These are phyloP conservation scores for Nephelium lappaceum DNA, from an alignment of 345 rosid species.

Conservation along the genomic window DNA sequence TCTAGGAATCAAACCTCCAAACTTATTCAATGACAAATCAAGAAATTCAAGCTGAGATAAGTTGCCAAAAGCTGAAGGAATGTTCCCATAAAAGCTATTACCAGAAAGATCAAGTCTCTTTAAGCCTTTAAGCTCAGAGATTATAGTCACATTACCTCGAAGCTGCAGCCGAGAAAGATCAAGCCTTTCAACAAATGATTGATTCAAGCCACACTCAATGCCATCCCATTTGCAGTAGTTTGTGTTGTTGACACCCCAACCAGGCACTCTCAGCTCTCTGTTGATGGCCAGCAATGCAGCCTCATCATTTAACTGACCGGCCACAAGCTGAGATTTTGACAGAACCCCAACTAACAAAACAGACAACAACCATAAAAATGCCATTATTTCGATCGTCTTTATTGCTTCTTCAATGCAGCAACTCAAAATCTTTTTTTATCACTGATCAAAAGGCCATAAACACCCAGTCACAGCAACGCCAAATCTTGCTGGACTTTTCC, in stretches of 20 bases:
- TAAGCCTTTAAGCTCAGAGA: slow-evolving; percentile 72
- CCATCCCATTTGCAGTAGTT: slow-evolving; percentile 82
- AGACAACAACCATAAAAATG: slow-evolving; percentile 36
- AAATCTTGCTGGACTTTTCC: slow-evolving; percentile 20
- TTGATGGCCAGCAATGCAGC: slow-evolving; percentile 64
- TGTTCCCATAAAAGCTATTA: slow-evolving; percentile 67
- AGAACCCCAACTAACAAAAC: slow-evolving; percentile 57
- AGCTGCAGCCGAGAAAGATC: slow-evolving; percentile 80
- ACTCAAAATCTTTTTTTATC: slow-evolving; percentile 18
- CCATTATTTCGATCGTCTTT: slow-evolving; percentile 35
- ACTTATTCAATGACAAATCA: slow-evolving; percentile 75
- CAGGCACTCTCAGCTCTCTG: slow-evolving; percentile 73
- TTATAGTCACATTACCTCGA: slow-evolving; percentile 66
- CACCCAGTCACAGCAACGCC: slow-evolving; percentile 19
- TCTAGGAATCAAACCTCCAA: slow-evolving; percentile 63
- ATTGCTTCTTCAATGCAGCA: slow-evolving; percentile 17
- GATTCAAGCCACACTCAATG: slow-evolving; percentile 61
- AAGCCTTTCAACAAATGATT: slow-evolving; percentile 70
- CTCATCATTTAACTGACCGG: slow-evolving; percentile 56
- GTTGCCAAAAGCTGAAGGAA: slow-evolving; percentile 68
- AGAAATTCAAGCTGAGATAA: slow-evolving; percentile 70
- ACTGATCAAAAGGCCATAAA: slow-evolving; percentile 1
- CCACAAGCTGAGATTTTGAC: slow-evolving; percentile 45
- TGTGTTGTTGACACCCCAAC: slow-evolving; percentile 74
- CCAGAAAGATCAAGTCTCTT: slow-evolving; percentile 64